Percentiles rank a stretch among this genome's conserved stretches.
Evolutionary conservation across 495 filamentous ascomycete species (phyloP).

Genomic region (Aspergillus homomorphus): DNA sequence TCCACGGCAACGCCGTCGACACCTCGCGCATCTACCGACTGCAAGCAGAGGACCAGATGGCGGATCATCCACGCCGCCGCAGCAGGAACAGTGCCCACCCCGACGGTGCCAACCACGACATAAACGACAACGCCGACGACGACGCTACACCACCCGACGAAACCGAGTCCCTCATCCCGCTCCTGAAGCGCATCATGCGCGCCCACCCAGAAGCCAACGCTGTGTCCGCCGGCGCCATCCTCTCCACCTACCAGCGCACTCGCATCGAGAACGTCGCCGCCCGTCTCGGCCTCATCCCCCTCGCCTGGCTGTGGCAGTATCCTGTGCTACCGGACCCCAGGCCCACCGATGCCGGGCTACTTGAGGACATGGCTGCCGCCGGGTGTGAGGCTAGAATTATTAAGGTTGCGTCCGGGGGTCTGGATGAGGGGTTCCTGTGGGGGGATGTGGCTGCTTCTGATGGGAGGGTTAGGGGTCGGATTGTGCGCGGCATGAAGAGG

Average conservation of each 20-base stretch:
- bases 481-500: slow-evolving; percentile 61
- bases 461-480: slow-evolving; percentile 42
- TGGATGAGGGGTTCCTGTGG: slow-evolving; percentile 82
- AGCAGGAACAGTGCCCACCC: not conserved
- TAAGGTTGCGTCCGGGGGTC: slow-evolving; percentile 88
- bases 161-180: slow-evolving; percentile 77
- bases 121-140: not conserved
- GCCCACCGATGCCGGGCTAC: slow-evolving; percentile 46
- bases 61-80: slow-evolving; percentile 1
- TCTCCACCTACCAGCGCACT: slow-evolving; percentile 93
- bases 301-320: slow-evolving; percentile 91
- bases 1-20: slow-evolving; percentile 65
- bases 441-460: slow-evolving; percentile 61
- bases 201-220: slow-evolving; percentile 77
- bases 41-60: slow-evolving; percentile 16
- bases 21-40: slow-evolving; percentile 34
- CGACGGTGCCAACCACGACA: not conserved
- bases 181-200: slow-evolving; percentile 60
- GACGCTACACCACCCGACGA: no score
- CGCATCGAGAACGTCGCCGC: slow-evolving; percentile 83
- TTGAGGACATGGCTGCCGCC: slow-evolving; percentile 75
- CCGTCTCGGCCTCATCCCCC: slow-evolving; percentile 70
- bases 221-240: slow-evolving; percentile 84
- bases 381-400: slow-evolving; percentile 83
- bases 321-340: slow-evolving; percentile 57